Evolutionary conservation across 306 rosid species (phyloP), one percentile per base, ranked within the genome.

Genomic region (Parietaria judaica): DNA sequence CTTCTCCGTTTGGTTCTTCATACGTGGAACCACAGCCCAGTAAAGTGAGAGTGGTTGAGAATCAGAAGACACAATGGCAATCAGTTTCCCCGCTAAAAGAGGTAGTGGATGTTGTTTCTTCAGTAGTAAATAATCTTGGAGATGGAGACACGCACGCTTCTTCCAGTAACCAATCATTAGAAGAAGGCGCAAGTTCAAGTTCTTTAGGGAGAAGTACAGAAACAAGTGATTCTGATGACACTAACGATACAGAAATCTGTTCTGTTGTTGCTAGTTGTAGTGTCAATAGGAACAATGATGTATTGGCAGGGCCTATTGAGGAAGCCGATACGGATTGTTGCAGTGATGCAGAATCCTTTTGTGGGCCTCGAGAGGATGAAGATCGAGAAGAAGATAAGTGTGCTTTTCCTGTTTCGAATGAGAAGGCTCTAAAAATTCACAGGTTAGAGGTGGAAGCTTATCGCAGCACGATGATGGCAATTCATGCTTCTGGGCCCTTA

Each of bases 201-300:
- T 76, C 59, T 74, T 63, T 64, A 74, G 87, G 77, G 75, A 72
- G 79, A 80, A 71, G 75, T 65, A 65, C 68, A 11, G 85, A 72
- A 68, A 58, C 68, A 54, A 78, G 59, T 82, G 78, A 67, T 63
- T 67, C 68, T 70, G 81, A n/a, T n/a, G 53, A 49, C 53, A 49
- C n/a, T 49, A n/a, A 49, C 13, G 53, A 79, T 75, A 81, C 76
- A 65, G 80, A 61, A 78, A 38, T 75, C 53, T 86, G 81, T 72
- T 92, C 95, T 56, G 90, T 92, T 58, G 90, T 88, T 58, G 99
- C 88, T 74, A 92, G 99, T 76, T 82, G 92, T 80, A 80, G 90
- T 78, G 81, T 74, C 66, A 73, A 47, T 71, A 69, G 83, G 74
- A 52, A 71, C 70, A 63, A 64, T 55, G 60, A 71, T 72, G 66